These are phyloP conservation scores for Monosporascus ibericus DNA, from an alignment of 2,329 filamentous ascomycete species.

Conservation along the genomic window DNA sequence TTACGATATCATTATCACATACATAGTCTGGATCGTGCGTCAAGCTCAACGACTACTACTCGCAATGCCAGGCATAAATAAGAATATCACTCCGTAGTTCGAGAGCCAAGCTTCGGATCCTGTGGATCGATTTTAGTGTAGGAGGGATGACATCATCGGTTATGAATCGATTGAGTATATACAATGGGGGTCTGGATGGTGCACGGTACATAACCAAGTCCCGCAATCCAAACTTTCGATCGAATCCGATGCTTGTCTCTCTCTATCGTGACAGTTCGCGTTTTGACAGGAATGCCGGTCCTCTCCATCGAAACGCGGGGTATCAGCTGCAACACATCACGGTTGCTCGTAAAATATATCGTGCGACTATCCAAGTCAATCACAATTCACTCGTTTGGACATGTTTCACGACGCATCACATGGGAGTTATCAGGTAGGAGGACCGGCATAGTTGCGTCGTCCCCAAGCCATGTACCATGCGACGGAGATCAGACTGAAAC, in stretches of 20 bases:
- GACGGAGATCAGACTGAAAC: conserved; percentile 53
- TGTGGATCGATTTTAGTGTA: not conserved
- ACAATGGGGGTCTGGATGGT: too few species aligned
- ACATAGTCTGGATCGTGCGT: conserved; percentile 16
- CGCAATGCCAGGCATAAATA: conserved; percentile 13
- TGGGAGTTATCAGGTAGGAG: conserved; percentile 33
- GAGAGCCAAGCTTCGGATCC: too few species aligned
- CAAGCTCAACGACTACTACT: conserved; percentile 20
- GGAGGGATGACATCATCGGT: too few species aligned
- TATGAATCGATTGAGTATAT: too few species aligned
- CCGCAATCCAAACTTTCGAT: too few species aligned
- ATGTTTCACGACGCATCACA: not conserved
- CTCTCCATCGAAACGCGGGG: not conserved
- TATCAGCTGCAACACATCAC: not conserved
- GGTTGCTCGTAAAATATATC: not conserved
- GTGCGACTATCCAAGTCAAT: not conserved
- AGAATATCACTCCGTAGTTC: too few species aligned
- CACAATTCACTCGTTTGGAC: not conserved
- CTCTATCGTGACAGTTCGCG: too few species aligned
- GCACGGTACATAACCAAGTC: too few species aligned
- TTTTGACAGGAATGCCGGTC: too few species aligned
- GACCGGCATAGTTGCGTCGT: conserved; percentile 61
- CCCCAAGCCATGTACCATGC: conserved; percentile 67
- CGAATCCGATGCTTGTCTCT: too few species aligned
- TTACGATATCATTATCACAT: not conserved